Percentiles rank a stretch among this genome's conserved stretches.
phyloP scores from a whole-genome alignment of 305 asterid genomes.

The Rubia balearica region DNA sequence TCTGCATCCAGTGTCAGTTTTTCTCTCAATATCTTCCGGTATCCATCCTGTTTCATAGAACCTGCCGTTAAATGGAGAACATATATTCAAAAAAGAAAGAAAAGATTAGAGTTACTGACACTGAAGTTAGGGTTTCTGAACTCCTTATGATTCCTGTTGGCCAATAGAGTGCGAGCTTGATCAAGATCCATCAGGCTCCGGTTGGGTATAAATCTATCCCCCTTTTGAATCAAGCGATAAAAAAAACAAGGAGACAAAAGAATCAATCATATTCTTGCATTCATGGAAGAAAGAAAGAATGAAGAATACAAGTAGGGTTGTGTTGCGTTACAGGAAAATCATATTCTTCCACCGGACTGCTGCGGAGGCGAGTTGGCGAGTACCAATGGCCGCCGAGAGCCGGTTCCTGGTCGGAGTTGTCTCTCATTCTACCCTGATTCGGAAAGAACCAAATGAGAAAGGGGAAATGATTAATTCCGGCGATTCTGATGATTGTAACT shows the following conservation, averaged over 20 bases:
- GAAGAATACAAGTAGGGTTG: slow-evolving; percentile 1
- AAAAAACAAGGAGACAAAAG: not conserved
- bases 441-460: not conserved
- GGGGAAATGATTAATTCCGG: not conserved
- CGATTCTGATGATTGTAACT: not conserved
- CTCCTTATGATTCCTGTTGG: slow-evolving; percentile 25
- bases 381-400: slow-evolving; percentile 63
- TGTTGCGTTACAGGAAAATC: slow-evolving; percentile 56
- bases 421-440: too few species aligned
- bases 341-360: slow-evolving; percentile 42
- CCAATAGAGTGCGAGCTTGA: slow-evolving; percentile 61
- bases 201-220: slow-evolving; percentile 82
- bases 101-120: slow-evolving; percentile 20
- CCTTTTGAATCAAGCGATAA: slow-evolving; percentile 29
- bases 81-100: not conserved
- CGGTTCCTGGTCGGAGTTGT: slow-evolving; percentile 28
- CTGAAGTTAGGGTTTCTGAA: slow-evolving; percentile 29
- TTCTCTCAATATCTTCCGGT: slow-evolving; percentile 38
- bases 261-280: slow-evolving; percentile 6
- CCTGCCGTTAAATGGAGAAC: slow-evolving; percentile 1
- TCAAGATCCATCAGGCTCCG: slow-evolving; percentile 86
- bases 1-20: slow-evolving; percentile 45
- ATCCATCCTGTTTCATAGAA: slow-evolving; percentile 34
- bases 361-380: slow-evolving; percentile 75
- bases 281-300: not conserved